phyloP scores from a whole-genome alignment of 352 stramenopile species.

The Globisporangium heterothallicum region DNA sequence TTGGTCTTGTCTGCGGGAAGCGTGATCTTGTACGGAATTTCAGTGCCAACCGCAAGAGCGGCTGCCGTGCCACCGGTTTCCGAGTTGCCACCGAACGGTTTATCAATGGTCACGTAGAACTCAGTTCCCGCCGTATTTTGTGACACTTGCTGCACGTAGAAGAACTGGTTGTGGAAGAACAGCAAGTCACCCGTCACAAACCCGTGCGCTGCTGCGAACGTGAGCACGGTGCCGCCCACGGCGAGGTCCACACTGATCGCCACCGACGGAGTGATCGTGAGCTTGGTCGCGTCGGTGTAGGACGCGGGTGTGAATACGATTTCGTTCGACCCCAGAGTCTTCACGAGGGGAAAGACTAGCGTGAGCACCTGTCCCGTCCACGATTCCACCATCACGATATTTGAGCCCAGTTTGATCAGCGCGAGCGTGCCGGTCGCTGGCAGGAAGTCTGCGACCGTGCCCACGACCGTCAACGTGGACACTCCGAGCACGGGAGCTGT shows the following conservation, averaged over 20 bases:
- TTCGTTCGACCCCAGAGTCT: constrained; percentile 14
- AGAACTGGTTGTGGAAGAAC: constrained; percentile 67
- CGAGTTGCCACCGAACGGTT: constrained; percentile 39
- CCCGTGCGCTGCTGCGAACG: constrained; percentile 2
- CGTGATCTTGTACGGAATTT: constrained; percentile 26
- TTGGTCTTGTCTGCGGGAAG: constrained; percentile 17
- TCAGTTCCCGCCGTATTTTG: neutral
- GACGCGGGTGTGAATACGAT: constrained; percentile 15
- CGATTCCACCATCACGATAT: constrained; percentile 15
- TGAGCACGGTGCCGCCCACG: constrained; percentile 15
- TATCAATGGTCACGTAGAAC: constrained; percentile 28
- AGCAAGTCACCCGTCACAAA: constrained; percentile 23
- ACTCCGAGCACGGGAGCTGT: neutral
- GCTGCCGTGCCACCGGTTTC: constrained; percentile 10
- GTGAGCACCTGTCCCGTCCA: constrained; percentile 3
- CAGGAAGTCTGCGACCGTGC: neutral
- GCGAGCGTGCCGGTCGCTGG: neutral
- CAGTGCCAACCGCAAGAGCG: neutral
- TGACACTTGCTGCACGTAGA: constrained; percentile 22
- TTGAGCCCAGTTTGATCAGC: constrained; percentile 22
- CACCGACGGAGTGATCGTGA: constrained; percentile 9
- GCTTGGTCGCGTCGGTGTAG: neutral
- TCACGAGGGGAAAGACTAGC: constrained; percentile 23
- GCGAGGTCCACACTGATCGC: neutral
- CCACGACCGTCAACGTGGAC: neutral